These are phyloP conservation scores for Stephania cephalantha DNA, from an alignment of 164 flowering plant species.

Conservation along the genomic window DNA sequence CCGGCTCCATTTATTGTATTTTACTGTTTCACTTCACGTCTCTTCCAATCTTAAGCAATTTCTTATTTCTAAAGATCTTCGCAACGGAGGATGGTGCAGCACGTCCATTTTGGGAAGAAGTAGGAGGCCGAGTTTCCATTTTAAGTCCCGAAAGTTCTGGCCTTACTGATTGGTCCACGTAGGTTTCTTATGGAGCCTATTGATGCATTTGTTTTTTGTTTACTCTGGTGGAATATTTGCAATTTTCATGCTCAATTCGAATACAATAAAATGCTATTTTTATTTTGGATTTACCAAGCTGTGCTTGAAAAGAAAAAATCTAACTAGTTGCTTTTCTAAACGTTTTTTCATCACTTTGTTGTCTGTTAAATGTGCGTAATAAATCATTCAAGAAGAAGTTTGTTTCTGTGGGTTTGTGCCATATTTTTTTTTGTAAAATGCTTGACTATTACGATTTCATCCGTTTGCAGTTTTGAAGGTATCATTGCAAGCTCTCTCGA, in stretches of 20 bases:
- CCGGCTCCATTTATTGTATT: too few relatives aligned
- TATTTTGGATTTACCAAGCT: too few relatives aligned
- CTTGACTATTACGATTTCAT: constrained; percentile 13
- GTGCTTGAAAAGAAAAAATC: too few relatives aligned
- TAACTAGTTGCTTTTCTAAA: too few relatives aligned
- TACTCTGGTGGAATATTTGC: background rate
- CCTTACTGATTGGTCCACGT: constrained; percentile 85
- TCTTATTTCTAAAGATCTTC: constrained; percentile 49
- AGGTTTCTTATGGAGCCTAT: constrained; percentile 27
- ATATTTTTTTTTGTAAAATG: background rate
- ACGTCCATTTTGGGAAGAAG: constrained; percentile 53
- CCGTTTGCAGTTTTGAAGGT: constrained; percentile 72
- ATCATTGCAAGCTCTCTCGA: constrained; percentile 69
- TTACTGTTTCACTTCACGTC: background rate
- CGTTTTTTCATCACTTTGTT: too few relatives aligned
- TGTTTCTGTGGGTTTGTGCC: background rate
- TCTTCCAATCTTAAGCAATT: constrained; percentile 5
- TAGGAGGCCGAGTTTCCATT: constrained; percentile 50
- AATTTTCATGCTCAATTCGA: background rate
- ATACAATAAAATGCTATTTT: background rate
- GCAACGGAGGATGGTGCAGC: constrained; percentile 57
- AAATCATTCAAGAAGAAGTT: background rate
- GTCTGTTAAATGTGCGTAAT: too few relatives aligned
- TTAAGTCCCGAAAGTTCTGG: constrained; percentile 40
- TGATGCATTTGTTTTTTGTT: background rate